Evolutionary conservation across 2,329 filamentous ascomycete genomes (phyloP).

Genomic region (Grosmannia serpens): DNA sequence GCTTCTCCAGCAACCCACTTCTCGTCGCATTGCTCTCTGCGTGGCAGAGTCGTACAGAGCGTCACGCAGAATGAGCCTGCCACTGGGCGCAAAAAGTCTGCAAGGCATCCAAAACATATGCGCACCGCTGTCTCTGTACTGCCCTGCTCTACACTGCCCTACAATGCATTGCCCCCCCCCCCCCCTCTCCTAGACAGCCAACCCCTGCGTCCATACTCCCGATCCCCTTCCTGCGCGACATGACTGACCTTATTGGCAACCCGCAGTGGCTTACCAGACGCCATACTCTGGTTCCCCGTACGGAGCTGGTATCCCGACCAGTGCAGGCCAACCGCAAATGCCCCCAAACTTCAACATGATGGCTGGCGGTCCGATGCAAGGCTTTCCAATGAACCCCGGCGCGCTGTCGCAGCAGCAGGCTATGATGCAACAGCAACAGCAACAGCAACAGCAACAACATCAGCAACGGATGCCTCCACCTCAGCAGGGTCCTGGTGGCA

Average conservation of each 20-base stretch:
- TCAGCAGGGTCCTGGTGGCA: conserved; percentile 23
- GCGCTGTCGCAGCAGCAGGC: conserved; percentile 26
- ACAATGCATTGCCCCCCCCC: not conserved
- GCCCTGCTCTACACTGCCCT: not conserved
- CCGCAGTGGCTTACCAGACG: conserved; percentile 44
- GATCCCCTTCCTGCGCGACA: not conserved
- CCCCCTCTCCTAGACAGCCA: not conserved
- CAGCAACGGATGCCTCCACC: conserved; percentile 28
- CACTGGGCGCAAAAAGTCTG: not conserved
- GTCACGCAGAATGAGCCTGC: not conserved
- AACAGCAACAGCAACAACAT: conserved; percentile 24
- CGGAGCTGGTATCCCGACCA: conserved; percentile 38
- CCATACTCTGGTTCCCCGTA: conserved; percentile 48
- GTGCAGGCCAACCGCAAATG: conserved; percentile 35
- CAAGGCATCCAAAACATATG: not conserved
- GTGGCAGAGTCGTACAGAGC: not conserved
- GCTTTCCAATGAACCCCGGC: conserved; percentile 43
- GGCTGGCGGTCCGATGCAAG: conserved; percentile 34
- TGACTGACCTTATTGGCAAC: conserved; percentile 6
- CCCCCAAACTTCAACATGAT: conserved; percentile 44
- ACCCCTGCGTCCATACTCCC: not conserved
- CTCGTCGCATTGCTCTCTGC: not conserved
- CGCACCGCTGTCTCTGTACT: not conserved
- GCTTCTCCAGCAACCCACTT: not conserved
- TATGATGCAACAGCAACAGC: conserved; percentile 19